Evolutionary conservation across 345 rosid species (phyloP), one percentile per base, ranked within the genome.

Genomic region (Pistacia integerrima): DNA sequence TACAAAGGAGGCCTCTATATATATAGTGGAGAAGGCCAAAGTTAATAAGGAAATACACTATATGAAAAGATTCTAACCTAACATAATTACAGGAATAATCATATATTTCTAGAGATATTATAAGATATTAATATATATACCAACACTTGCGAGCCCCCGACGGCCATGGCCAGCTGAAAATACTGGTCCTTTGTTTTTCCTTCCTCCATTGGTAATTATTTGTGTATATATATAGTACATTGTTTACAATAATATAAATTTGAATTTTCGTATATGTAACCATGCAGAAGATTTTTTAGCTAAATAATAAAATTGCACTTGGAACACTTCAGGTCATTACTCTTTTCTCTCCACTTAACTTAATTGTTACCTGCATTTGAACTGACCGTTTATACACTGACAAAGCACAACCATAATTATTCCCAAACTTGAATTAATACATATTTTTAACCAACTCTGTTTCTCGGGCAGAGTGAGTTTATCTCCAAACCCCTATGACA

Each of bases 251-350:
- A 25, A 25, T 25, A 25, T 25, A 25, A 25, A 25, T 25, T 25
- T 25, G 25, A 25, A 25, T 25, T 25, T 25, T 25, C 25, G 25
- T 30, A 30, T 30, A 30, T 30, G 3, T 30, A 30, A 30, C 33
- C 33, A 30, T 30, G 33, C 33, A 30, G 3, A 25, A 30, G 33
- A 30, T 30, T 30, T 30, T 30, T 30, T 30, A 30, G 33, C 2
- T 2, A 30, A 30, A 30, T 30, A 30, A 41, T 25, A 25, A 25
- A 25, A 25, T 95, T 80, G 78, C 80, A 76, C 76, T 90, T 2
- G 99, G 84, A 1, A 93, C 97, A 18, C 92, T 94, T 85, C 98
- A 93, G 94, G 97, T 91, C 58, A 62, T 75, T 7, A 62, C 11
- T 69, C 51, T 49, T 33, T 10, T 0, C 8, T 38, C 41, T 38